Evolutionary conservation across 1,284 basidiomycete genomes (phyloP).

Genomic region (Trichosporon coremiiforme): DNA sequence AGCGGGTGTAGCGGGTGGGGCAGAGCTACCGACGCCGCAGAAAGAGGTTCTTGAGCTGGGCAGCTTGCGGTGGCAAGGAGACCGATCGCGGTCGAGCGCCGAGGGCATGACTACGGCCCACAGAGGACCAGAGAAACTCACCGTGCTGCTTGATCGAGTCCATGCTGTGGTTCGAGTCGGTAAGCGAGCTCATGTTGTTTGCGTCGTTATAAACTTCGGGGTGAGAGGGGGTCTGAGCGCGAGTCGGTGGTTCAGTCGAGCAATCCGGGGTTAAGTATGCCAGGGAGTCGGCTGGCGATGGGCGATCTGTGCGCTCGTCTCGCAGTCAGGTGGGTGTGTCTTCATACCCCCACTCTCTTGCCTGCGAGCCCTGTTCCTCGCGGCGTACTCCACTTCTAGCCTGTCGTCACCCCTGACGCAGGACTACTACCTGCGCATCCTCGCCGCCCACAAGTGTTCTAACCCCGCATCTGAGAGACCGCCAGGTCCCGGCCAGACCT

Average conservation of each 20-base stretch:
- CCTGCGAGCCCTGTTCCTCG: background rate
- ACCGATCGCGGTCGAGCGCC: too few relatives aligned
- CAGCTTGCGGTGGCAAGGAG: background rate
- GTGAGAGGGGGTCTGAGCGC: background rate
- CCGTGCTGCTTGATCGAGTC: background rate
- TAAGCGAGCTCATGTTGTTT: background rate
- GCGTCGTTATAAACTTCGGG: background rate
- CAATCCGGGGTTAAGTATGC: too few relatives aligned
- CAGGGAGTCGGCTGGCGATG: background rate
- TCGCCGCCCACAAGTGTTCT: background rate
- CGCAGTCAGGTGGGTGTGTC: background rate
- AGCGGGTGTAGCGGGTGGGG: too few relatives aligned
- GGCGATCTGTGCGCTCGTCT: background rate
- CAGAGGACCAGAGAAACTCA: background rate
- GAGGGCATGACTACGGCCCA: too few relatives aligned
- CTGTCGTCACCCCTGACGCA: background rate
- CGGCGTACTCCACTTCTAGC: background rate
- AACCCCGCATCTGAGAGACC: background rate
- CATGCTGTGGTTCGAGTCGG: constrained; percentile 4
- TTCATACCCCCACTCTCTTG: background rate
- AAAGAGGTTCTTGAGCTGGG: too few relatives aligned
- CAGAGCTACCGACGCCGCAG: too few relatives aligned
- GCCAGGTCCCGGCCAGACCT: background rate
- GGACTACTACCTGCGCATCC: background rate
- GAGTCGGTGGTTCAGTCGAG: background rate